Evolutionary conservation across 768 basidiomycete species (phyloP), one percentile per base, ranked within the genome.

Genomic region (Lactarius vividus): DNA sequence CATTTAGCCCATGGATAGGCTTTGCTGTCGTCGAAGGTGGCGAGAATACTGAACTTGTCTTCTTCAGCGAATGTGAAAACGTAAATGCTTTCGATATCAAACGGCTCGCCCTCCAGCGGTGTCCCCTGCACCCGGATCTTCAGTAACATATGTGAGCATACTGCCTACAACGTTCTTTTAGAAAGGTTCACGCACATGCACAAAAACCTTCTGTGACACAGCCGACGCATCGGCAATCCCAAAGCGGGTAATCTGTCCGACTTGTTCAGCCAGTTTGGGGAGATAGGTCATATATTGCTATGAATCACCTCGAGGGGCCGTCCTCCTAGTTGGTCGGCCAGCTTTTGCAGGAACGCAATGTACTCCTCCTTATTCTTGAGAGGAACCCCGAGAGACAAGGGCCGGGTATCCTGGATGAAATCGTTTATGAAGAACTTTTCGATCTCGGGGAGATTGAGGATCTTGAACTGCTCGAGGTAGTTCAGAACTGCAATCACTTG

Each of bases 51-150:
- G n/a, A 66, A 52, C 55, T 52, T 66, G 60, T 40, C 57, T 18
- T 62, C 15, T 29, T 13, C 29, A n/a, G 49, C 59, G 31, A 66
- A 40, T n/a, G n/a, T 53, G 46, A 66, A 57, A n/a, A 16, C 15
- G 60, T 66, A 66, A 6, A 66, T 39, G 44, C 60, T 20, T 29
- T 66, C 60, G 33, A 66, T 18, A n/a, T 57, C 39, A 37, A 66
- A 57, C 29, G 37, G n/a, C n/a, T 49, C 57, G 9, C 65, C 65
- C 0, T 42, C 39, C n/a, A 35, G 60, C 4, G 61, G 52, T 23
- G 61, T 55, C 16, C 56, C 46, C 2, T 66, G 65, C 44, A 52
- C 2, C 18, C 35, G 39, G 37, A 57, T 1, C 65, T 66, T 23
- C 11, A 10, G 44, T 4, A 4, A 46, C 44, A 46, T 20, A 20